Percentiles rank a stretch among this genome's conserved stretches.
phyloP scores from a whole-genome alignment of 805 yeast genomes.

The Candida chilensis region DNA sequence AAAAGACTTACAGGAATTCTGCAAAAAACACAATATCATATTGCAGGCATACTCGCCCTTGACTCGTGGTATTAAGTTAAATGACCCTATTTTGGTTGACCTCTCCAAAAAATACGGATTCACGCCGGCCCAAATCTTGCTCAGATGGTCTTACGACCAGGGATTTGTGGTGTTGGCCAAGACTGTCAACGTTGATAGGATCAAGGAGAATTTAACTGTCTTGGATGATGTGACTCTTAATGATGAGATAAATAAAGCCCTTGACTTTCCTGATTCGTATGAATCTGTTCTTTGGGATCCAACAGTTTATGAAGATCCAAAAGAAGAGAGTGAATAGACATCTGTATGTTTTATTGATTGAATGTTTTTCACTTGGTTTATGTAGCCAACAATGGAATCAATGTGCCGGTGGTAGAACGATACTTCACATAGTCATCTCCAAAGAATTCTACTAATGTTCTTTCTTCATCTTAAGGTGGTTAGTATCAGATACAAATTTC shows the following conservation, averaged over 20 bases:
- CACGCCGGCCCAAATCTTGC: slow-evolving; percentile 19
- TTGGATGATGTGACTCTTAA: slow-evolving; percentile 22
- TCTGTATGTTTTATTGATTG: too few relatives aligned
- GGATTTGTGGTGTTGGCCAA: slow-evolving; percentile 25
- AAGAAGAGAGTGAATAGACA: too few relatives aligned
- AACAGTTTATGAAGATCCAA: slow-evolving; percentile 10
- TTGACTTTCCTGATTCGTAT: slow-evolving; percentile 21
- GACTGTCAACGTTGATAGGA: slow-evolving; percentile 16
- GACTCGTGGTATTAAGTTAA: slow-evolving; percentile 20
- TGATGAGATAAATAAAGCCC: slow-evolving; percentile 14
- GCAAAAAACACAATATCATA: slow-evolving; percentile 12
- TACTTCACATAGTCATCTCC: slow-evolving; percentile 57
- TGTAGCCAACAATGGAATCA: slow-evolving; percentile 80
- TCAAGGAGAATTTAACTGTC: slow-evolving; percentile 18
- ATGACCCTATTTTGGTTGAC: slow-evolving; percentile 16
- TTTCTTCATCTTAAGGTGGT: slow-evolving; percentile 48
- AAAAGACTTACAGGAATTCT: slow-evolving; percentile 31
- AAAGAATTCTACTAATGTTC: slow-evolving; percentile 54
- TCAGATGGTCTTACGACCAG: slow-evolving; percentile 29
- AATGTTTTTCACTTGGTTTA: too few relatives aligned
- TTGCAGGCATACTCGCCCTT: slow-evolving; percentile 29
- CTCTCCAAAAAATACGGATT: slow-evolving; percentile 17
- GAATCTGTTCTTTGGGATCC: slow-evolving; percentile 24
- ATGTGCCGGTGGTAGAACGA: slow-evolving; percentile 34
- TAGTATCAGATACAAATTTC: background rate